Evolutionary conservation across 116 monocot species (phyloP).

Genomic region (Posidonia oceanica): DNA sequence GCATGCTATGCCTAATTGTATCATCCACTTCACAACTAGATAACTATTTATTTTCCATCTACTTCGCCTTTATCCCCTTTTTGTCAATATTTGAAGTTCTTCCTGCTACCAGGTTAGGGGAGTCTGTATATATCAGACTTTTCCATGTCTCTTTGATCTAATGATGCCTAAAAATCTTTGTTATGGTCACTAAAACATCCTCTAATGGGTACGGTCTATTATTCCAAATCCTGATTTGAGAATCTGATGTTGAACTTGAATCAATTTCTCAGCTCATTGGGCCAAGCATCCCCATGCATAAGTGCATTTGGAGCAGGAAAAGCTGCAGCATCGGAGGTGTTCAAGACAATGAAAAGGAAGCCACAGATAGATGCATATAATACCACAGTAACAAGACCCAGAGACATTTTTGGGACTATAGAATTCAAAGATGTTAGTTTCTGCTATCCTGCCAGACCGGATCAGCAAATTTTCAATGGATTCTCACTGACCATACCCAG

Average conservation of each 20-base stretch:
- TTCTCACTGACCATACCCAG: slow-evolving; percentile 33
- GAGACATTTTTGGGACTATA: slow-evolving; percentile 49
- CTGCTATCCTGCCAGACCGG: slow-evolving; percentile 46
- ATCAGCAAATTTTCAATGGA: slow-evolving; percentile 46
- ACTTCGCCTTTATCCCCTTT: too few species aligned
- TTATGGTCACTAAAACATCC: background rate
- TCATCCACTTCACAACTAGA: background rate
- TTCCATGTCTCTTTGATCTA: too few species aligned
- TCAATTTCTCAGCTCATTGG: slow-evolving; percentile 33
- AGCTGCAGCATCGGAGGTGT: slow-evolving; percentile 64
- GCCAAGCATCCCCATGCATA: slow-evolving; percentile 47
- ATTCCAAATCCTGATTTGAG: too few species aligned
- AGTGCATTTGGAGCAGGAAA: slow-evolving; percentile 13
- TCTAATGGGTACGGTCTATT: too few species aligned
- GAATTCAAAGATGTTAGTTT: slow-evolving; percentile 60
- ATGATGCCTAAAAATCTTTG: too few species aligned
- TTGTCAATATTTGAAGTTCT: too few species aligned
- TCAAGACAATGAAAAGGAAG: slow-evolving; percentile 67
- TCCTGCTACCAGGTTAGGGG: too few species aligned
- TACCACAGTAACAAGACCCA: slow-evolving; percentile 25
- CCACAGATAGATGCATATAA: slow-evolving; percentile 24
- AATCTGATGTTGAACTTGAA: background rate
- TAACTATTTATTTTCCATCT: too few species aligned
- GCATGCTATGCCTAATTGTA: background rate
- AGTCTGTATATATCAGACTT: too few species aligned